Evolutionary conservation across 805 yeast species (phyloP), one percentile per base, ranked within the genome.

Genomic region (Kuraishia floccosa): DNA sequence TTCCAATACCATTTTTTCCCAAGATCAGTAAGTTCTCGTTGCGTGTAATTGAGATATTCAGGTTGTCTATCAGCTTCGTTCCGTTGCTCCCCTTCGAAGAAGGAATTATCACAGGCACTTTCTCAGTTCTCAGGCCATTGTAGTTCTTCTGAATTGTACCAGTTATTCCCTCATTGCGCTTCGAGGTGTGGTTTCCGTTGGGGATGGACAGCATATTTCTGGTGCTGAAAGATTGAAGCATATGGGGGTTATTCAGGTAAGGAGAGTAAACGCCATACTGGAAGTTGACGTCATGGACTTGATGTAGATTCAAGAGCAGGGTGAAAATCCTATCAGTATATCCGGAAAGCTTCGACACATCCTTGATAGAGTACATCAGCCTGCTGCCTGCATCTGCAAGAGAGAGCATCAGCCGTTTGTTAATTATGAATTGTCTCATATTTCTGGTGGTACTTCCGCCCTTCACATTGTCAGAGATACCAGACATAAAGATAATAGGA

Each of bases 311-410:
- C n/a, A 80, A 64, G 33, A 87, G 58, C 31, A 87, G 60, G 13
- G 72, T 69, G 56, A 83, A 87, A 4, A 87, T 80, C 40, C 96
- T 60, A 43, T 84, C 89, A 1, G 96, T 84, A 49, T 82, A 80
- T 9, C 96, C 96, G 1, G 94, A 82, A 33, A 87, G 65, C 50
- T 78, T 87, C n/a, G 91, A 80, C 15, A 87, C 68, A 53, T 86
- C 96, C 51, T 87, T 87, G 41, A 86, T 81, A 2, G 96, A 85
- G 53, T 84, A 85, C 95, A 87, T 86, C 56, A 87, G 67, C 41
- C 96, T 66, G 10, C 93, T 80, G 4, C 96, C 96, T 0, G 97
- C 95, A 57, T 87, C 97, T 4, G 96, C 94, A 49, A 87, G 65
- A 3, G 91, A 79, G 40, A 87, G 66, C 82, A 87, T 78, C 39